Evolutionary conservation across 208 protist species (phyloP).

Genomic region (Crithidia acanthocephali): DNA sequence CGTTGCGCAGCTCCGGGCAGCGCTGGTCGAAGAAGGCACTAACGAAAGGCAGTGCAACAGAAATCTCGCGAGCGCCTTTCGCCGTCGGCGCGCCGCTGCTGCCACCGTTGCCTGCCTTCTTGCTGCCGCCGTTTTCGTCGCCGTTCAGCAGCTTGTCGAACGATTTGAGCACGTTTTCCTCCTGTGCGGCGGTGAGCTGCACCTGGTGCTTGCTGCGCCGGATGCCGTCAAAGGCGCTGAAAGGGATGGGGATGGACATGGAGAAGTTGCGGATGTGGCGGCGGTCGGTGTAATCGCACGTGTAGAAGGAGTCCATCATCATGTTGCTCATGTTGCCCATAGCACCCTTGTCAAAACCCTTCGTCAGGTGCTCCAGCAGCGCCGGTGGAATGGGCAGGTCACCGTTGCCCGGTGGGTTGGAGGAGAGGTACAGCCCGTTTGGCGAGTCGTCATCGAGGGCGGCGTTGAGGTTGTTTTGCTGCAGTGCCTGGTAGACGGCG

Average conservation of each 20-base stretch:
- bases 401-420: constrained; percentile 16
- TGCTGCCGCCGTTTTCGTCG: constrained; percentile 13
- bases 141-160: constrained; percentile 62
- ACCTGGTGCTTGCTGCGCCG: constrained; percentile 56
- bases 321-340: constrained; percentile 36
- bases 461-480: constrained; percentile 26
- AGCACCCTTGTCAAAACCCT: constrained; percentile 29
- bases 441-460: constrained; percentile 34
- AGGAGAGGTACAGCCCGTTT: constrained; percentile 31
- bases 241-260: constrained; percentile 77
- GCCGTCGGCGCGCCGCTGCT: constrained; percentile 14
- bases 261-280: constrained; percentile 74
- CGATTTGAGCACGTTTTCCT: constrained; percentile 65
- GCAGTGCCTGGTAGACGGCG: constrained; percentile 35
- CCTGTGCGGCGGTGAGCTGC: constrained; percentile 53
- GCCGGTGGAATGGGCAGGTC: constrained; percentile 30
- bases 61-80: constrained; percentile 53
- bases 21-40: constrained; percentile 75
- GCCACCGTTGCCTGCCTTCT: constrained; percentile 14
- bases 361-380: constrained; percentile 30
- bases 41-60: constrained; percentile 73
- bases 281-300: constrained; percentile 43
- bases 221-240: constrained; percentile 74
- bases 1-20: constrained; percentile 60
- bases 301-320: constrained; percentile 33